phyloP scores from a whole-genome alignment of 1,284 basidiomycete genomes.

The Ceratobasidium theobromae region DNA sequence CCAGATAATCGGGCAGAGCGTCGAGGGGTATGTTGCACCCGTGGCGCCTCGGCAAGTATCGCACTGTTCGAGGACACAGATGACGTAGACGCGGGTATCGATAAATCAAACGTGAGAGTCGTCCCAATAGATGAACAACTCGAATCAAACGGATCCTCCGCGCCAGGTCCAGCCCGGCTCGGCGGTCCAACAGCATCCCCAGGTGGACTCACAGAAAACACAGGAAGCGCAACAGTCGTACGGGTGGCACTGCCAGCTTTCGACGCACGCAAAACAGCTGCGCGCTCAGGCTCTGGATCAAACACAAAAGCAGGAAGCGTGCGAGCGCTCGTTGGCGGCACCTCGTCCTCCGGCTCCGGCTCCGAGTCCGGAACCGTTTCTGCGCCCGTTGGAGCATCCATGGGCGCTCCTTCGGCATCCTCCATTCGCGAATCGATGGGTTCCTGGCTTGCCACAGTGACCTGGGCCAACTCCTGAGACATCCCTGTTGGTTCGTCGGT shows the following conservation, averaged over 20 bases:
- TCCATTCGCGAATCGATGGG: background rate
- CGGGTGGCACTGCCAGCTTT: background rate
- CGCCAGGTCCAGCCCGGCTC: background rate
- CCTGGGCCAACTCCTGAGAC: slow-evolving; percentile 18
- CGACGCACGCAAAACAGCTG: background rate
- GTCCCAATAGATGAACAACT: slow-evolving; percentile 1
- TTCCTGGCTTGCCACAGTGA: slow-evolving; percentile 6
- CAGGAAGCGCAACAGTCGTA: background rate
- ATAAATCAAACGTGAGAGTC: slow-evolving; percentile 1
- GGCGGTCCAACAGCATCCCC: background rate
- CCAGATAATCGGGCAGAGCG: slow-evolving; percentile 28
- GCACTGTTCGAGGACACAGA: background rate
- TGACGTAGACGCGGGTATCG: slow-evolving; percentile 14
- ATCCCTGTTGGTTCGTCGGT: slow-evolving; percentile 10
- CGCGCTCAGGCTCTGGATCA: background rate
- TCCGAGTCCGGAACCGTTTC: background rate
- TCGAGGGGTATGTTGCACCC: slow-evolving; percentile 17
- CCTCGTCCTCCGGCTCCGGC: background rate
- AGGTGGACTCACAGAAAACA: slow-evolving; percentile 16
- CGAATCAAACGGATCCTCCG: background rate
- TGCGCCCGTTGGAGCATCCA: background rate
- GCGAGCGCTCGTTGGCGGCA: background rate
- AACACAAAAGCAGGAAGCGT: background rate
- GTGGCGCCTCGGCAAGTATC: background rate
- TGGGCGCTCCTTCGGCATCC: background rate